A percentile compares a stretch with the other conserved stretches of the same genome.
These are phyloP conservation scores for Nicotiana tabacum DNA, from an alignment of 257 asterid species.

Conservation along the genomic window DNA sequence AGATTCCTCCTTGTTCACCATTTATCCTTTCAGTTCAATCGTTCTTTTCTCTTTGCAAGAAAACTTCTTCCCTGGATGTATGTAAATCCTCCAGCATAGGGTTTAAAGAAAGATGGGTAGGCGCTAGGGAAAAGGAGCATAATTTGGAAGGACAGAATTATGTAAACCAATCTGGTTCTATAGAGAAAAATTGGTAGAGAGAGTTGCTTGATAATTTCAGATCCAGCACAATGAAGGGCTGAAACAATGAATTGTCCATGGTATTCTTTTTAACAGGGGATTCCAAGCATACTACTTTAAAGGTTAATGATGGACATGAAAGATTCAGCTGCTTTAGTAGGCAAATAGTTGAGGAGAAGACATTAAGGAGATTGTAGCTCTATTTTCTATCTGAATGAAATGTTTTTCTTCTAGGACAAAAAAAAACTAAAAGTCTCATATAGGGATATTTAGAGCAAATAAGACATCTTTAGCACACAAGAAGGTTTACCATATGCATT, in stretches of 20 bases:
- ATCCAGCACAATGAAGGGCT: neutral
- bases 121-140: neutral
- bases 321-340: neutral
- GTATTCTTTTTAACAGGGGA: neutral
- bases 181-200: neutral
- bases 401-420: neutral
- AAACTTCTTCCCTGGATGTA: neutral
- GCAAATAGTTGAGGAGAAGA: neutral
- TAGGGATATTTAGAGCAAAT: neutral
- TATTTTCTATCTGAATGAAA: neutral
- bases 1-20: neutral
- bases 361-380: neutral
- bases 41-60: neutral
- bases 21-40: neutral
- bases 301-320: neutral
- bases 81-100: neutral
- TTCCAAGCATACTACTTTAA: neutral
- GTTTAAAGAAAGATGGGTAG: neutral
- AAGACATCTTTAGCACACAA: neutral
- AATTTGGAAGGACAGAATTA: neutral
- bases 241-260: neutral
- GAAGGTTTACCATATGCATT: constrained; percentile 51
- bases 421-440: neutral
- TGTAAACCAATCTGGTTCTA: neutral
- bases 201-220: neutral